Evolutionary conservation across 306 rosid species (phyloP), one percentile per base, ranked within the genome.

Genomic region (Trifolium pratense): DNA sequence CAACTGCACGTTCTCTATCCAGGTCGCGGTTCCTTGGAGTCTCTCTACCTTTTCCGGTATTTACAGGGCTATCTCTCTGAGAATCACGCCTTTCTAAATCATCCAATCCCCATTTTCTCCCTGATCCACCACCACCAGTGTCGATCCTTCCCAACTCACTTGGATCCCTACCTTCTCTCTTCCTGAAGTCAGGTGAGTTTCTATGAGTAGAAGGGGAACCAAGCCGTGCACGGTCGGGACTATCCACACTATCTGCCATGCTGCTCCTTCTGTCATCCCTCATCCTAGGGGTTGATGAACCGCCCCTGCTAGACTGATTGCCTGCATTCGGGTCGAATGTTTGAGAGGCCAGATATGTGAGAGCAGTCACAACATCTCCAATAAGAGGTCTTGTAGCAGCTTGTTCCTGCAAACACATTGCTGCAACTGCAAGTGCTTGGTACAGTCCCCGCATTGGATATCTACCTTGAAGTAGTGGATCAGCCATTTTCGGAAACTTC

Each of bases 351-450:
- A 92, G 82, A 85, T 92, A 92, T 17, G 97, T 87, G 78, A 92
- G 94, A 55, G 98, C 98, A 67, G 98, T 92, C 78, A 92, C 98
- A 16, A 92, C 98, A 70, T 92, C 98, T 66, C 98, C 97, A 0
- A 92, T 92, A 21, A 92, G 91, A 83, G 98, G 98, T 74, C 98
- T 87, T 14, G 97, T 90, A 46, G 98, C 91, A 43, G 98, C 98
- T 82, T 90, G 98, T 65, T 90, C 98, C 80, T 92, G 98, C 81
- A 92, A 82, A 80, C 98, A 92, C 98, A 92, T 92, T 57, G 98
- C 98, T 58, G 98, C 98, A 83, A 92, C 98, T 16, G 98, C 98
- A 51, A 90, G 92, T 64, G 98, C 98, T 83, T 92, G 98, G 80
- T 92, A 92, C 53, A 92, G 92, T 58, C 97, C 98, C 58, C 98